Evolutionary conservation across 352 stramenopile species (phyloP), one percentile per base, ranked within the genome.

Genomic region (Peronospora tabacina): DNA sequence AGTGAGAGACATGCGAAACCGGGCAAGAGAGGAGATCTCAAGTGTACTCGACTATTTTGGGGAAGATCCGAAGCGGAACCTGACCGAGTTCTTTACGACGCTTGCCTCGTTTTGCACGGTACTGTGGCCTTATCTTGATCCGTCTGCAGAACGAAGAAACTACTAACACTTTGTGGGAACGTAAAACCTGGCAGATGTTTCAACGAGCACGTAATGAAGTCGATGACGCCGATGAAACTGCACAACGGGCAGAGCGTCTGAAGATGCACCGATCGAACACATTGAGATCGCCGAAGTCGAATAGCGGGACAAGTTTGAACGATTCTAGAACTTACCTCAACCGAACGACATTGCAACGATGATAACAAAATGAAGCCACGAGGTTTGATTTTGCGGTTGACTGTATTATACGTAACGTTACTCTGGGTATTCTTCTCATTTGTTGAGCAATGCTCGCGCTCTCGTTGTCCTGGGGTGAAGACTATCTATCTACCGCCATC

Each of bases 11-110:
- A 49, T 39, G 10, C 78, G 85, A 45, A 46, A 64, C 6, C 39
- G 44, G 2, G 66, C 72, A 11, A 59, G 63, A 19, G 72, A 85
- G 19, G 64, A 90, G 37, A 74, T 93, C 17, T 61, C 62, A 17
- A 82, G 73, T 50, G 78, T 91, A n/a, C 63, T 93, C 3, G 76
- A 89, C 41, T 93, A 93, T 58, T 93, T 93, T 57, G 82, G 82
- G 15, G 80, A 93, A 61, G 80, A 93, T 46, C 78, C 79, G 10
- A 66, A 75, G 29, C 78, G 75, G 47, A 88, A 78, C 33, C 58
- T 75, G 6, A 82, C 66, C 5, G 70, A 84, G 12, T 90, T 93
- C 47, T 93, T 93, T 47, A 70, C 78, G 2, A 90, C 80, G 7
- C 69, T 93, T n/a, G 56, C 79, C 7, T 91, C 78, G 1, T 93